These are phyloP conservation scores for Cladophialophora immunda DNA, from an alignment of 2,329 filamentous ascomycete genomes.

Conservation along the genomic window DNA sequence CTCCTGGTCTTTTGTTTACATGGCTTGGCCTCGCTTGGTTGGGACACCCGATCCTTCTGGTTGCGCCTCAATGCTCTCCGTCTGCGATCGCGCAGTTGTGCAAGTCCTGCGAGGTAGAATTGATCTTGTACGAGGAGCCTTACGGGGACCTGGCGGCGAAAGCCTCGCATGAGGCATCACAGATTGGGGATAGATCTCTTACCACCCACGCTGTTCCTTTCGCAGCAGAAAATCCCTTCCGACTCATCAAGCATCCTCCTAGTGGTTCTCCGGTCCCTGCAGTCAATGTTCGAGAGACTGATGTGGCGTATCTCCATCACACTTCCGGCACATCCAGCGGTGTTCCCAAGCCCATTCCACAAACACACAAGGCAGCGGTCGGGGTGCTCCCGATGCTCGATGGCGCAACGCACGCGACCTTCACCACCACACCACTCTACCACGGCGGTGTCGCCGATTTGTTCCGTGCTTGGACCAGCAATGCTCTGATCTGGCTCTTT, in stretches of 20 bases:
- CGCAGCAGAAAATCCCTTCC: conserved; percentile 14
- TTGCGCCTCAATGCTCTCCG: conserved; percentile 62
- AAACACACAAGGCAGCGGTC: conserved; percentile 64
- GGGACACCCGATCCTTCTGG: conserved; percentile 64
- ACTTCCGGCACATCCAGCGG: conserved; percentile 72
- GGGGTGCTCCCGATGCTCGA: conserved; percentile 62
- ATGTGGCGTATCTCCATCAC: conserved; percentile 67
- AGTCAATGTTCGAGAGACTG: conserved; percentile 42
- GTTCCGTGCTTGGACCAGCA: conserved; percentile 69
- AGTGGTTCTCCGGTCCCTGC: not conserved
- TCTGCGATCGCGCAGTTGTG: conserved; percentile 64
- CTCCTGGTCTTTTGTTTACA: conserved; percentile 64
- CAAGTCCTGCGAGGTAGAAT: conserved; percentile 51
- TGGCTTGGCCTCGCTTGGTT: conserved; percentile 68
- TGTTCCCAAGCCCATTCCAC: conserved; percentile 69
- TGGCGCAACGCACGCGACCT: conserved; percentile 57
- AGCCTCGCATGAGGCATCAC: conserved; percentile 6
- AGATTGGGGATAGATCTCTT: not conserved
- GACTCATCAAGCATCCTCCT: conserved; percentile 4
- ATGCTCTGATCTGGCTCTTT: conserved; percentile 69
- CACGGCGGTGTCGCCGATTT: conserved; percentile 72
- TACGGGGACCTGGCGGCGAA: conserved; percentile 33
- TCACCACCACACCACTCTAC: conserved; percentile 72
- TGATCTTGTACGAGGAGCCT: conserved; percentile 58
- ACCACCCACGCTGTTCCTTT: conserved; percentile 18